Base-by-base conservation (phyloP, 2,329 filamentous ascomycete species). In the Verticillium zaregamsianum region DNA sequence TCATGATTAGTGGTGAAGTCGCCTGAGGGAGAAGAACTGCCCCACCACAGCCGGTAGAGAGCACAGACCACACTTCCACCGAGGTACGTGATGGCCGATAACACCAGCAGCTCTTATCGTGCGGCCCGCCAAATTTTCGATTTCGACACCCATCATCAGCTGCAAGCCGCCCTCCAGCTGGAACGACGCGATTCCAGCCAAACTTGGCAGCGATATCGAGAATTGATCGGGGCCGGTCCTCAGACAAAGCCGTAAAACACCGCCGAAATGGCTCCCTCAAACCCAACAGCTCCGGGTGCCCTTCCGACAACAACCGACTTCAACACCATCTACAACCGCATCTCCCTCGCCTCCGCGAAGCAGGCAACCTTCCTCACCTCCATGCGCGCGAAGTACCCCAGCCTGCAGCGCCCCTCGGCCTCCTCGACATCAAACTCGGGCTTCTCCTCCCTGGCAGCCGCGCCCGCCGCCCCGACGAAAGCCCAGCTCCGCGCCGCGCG, bases 281-380 rank as follows among this genome's bases (percentile, higher is more conserved):
- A 61, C 23, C 49, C 58, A 45, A 9, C 35, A 15, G 15, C 28
- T 5, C 25, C 58, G 25, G 40, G 25, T 12, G 55, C 61, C 55
- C 63, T 66, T 57, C 77, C 77, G 57, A 68, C 74, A 57, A 75
- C 76, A 28, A 66, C 74, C 61, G 70, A 79, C 68, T 72, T 71
- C 69, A 73, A 73, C 65, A 69, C 74, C 61, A 66, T 78, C 57
- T 70, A 76, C 63, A 81, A 81, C 73, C 72, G 72, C 63, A 75
- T 81, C 61, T 73, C 76, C 61, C 72, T 81, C 59, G 70, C 74
- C 66, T 65, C 76, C 45, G 66, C 77, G 59, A 71, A 72, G 11
- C 74, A 73, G 61, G 67, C 72, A 5, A 69, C 70, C 32, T 67
- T 78, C 61, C 70, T 77, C 23, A 67, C 70, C 23, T 69, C 68